Evolutionary conservation across 352 stramenopile species (phyloP).

Genomic region (Phytophthora melonis): DNA sequence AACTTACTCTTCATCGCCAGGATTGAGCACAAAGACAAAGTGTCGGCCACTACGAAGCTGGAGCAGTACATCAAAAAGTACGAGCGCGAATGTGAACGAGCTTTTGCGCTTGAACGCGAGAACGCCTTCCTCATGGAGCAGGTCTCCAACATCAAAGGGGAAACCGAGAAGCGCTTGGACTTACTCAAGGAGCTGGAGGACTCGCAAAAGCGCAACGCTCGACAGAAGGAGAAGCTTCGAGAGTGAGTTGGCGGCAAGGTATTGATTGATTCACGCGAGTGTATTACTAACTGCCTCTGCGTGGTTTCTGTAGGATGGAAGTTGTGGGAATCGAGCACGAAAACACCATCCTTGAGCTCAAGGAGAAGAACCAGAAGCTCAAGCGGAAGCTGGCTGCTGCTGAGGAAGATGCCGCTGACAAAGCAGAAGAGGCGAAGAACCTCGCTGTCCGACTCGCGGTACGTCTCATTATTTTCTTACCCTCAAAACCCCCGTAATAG

Average conservation of each 20-base stretch:
- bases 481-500: too few relatives aligned
- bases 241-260: constrained; percentile 43
- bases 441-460: constrained; percentile 69
- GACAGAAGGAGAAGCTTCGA: constrained; percentile 76
- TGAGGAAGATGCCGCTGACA: constrained; percentile 60
- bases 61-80: constrained; percentile 89
- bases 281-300: background rate
- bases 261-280: background rate
- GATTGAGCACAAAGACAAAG: constrained; percentile 75
- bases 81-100: constrained; percentile 75
- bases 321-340: constrained; percentile 77
- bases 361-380: constrained; percentile 81
- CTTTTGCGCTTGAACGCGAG: constrained; percentile 67
- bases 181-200: constrained; percentile 75
- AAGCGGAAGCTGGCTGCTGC: constrained; percentile 62
- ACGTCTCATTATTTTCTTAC: constrained; percentile 11
- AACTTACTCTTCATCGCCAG: constrained; percentile 18
- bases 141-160: constrained; percentile 74
- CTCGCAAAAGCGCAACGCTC: constrained; percentile 70
- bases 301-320: constrained; percentile 54
- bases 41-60: constrained; percentile 68
- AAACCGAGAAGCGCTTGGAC: constrained; percentile 79
- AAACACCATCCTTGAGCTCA: constrained; percentile 77
- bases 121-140: constrained; percentile 78
- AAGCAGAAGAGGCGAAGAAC: constrained; percentile 79